Base-by-base conservation (phyloP, 768 basidiomycete species). In the Panellus pusillus region DNA sequence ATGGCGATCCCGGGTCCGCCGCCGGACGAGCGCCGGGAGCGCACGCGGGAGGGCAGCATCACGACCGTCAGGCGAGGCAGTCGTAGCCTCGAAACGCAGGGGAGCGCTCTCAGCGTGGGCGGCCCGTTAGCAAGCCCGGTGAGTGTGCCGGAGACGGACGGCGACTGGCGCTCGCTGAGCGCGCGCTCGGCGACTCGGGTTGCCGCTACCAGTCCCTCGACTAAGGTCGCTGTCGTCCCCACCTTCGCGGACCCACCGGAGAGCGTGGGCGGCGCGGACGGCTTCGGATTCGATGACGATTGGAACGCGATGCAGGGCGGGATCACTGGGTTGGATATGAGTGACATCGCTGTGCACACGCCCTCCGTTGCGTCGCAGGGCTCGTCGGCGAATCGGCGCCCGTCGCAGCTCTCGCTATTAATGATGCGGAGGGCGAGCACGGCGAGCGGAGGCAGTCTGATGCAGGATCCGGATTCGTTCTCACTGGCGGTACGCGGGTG, bases 51-150 rank as follows among this genome's bases (percentile, higher is more conserved):
- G 63, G 79, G 77, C 52, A 84, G 81, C 62, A 64, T 81, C 32
- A 73, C 75, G 37, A 85, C 83, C 11, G 64, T 83, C n/a, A 78
- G 84, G 48, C 74, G 84, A 17, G 78, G 79, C 18, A 87, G 84
- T 62, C 76, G 79, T 58, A 85, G 83, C 61, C 67, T 83, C 60
- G 82, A 86, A 51, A 80, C 83, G 44, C 70, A 78, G 40, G 62
- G 55, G 50, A 38, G 65, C 50, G 38, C 65, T 61, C 47, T 63
- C 60, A 50, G 63, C 57, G n/a, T 58, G 18, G 46, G 36, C 24
- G 18, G 43, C 28, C 32, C 44, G 27, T 20, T 18, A 35, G 29
- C 42, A n/a, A 46, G 15, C 45, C 47, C 60, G 13, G 47, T 53
- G 7, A 55, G 63, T 24, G 74, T 80, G 7, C 79, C 86, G 15